Conservation (phyloP, 2,329 filamentous ascomycete species). For the Scytalidium sp. region DNA sequence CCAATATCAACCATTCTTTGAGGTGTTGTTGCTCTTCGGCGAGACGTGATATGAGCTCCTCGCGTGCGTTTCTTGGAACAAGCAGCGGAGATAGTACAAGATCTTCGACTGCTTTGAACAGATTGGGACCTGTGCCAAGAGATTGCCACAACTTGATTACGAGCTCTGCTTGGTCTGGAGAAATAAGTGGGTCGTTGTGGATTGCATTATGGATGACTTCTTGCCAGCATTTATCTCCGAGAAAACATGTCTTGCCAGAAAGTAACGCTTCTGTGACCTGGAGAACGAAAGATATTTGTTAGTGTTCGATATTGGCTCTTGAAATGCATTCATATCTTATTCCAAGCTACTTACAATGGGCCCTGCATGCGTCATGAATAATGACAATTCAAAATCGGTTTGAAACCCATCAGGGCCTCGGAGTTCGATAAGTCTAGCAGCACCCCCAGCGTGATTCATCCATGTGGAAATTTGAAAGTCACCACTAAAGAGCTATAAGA, state of each 20-base stretch:
- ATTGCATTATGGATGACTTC: not conserved
- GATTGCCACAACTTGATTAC: not conserved
- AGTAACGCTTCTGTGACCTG: not conserved
- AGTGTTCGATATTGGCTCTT: not conserved
- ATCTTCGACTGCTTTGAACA: not conserved
- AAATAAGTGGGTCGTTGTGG: not conserved
- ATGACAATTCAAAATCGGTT: constrained; percentile 17
- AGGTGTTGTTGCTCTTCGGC: not conserved
- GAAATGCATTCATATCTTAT: not conserved
- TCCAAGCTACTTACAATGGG: constrained; percentile 20
- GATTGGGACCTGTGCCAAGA: not conserved
- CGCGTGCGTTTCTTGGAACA: not conserved
- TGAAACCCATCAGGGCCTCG: constrained; percentile 8
- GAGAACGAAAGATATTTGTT: not conserved
- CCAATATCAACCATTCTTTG: not conserved
- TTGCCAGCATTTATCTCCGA: not conserved
- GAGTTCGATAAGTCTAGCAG: constrained; percentile 5
- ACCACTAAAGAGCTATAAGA: constrained; percentile 27
- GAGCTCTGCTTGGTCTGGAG: not conserved
- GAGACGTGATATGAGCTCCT: not conserved
- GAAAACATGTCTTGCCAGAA: not conserved
- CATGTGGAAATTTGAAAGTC: constrained; percentile 19
- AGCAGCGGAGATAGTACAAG: not conserved
- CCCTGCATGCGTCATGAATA: constrained; percentile 32
- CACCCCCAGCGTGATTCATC: constrained; percentile 9